These are phyloP conservation scores for Geoglossum glabrum DNA, from an alignment of 495 filamentous ascomycete genomes.

Conservation along the genomic window DNA sequence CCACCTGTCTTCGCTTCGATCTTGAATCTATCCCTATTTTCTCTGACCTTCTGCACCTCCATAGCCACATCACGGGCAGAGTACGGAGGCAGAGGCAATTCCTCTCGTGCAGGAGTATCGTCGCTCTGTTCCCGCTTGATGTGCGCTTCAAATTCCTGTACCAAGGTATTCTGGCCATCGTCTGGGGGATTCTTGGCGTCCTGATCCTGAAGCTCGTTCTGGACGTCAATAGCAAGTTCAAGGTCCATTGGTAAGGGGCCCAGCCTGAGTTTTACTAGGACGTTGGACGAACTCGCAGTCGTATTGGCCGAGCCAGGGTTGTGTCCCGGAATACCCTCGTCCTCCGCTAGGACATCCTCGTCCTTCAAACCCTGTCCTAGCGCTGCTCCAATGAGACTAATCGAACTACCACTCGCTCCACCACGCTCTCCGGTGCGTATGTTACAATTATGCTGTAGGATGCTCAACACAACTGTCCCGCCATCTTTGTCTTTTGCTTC, in stretches of 20 bases:
- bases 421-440: conserved; percentile 52
- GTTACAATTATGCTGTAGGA: conserved; percentile 54
- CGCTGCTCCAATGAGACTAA: conserved; percentile 33
- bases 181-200: conserved; percentile 19
- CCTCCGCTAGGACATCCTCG: conserved; percentile 51
- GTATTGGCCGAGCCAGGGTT: conserved; percentile 67
- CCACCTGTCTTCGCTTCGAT: conserved; percentile 67
- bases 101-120: conserved; percentile 54
- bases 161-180: conserved; percentile 40
- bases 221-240: conserved; percentile 58
- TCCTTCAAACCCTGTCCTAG: conserved; percentile 37
- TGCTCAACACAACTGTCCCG: conserved; percentile 49
- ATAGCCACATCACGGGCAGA: conserved; percentile 73
- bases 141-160: conserved; percentile 57
- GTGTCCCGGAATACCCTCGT: conserved; percentile 86
- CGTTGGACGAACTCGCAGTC: conserved; percentile 38
- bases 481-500: conserved; percentile 65
- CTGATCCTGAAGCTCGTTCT: conserved; percentile 29
- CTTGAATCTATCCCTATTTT: conserved; percentile 73
- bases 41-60: conserved; percentile 87
- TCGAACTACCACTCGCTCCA: background rate
- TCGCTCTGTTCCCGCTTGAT: conserved; percentile 85
- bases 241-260: conserved; percentile 64
- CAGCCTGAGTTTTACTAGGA: conserved; percentile 42
- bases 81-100: conserved; percentile 70